Percentiles rank a stretch among this genome's conserved stretches.
These are phyloP conservation scores for Streptanthus diversifolius DNA, from an alignment of 345 rosid genomes.

Conservation along the genomic window DNA sequence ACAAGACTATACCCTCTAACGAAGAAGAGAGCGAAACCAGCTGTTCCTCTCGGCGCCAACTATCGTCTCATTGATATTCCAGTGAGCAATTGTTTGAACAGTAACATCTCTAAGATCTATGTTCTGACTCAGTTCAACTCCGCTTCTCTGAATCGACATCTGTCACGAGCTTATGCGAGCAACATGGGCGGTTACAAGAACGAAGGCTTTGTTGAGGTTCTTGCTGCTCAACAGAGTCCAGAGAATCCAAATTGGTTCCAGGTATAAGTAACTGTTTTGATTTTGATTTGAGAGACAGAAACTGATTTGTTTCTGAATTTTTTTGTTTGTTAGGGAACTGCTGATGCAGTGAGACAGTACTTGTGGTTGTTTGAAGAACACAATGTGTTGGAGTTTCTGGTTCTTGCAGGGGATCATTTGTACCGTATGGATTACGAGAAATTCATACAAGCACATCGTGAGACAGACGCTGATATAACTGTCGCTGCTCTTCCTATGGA, in stretches of 20 bases:
- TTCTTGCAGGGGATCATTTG: conserved; percentile 98
- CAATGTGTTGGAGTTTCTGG: conserved; percentile 79
- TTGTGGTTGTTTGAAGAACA: conserved; percentile 97
- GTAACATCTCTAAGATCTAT: conserved; percentile 86
- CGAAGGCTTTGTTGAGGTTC: conserved; percentile 98
- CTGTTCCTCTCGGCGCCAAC: conserved; percentile 93
- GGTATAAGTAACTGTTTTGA: conserved; percentile 31
- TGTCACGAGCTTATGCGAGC: conserved; percentile 90
- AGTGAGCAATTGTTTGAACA: conserved; percentile 93
- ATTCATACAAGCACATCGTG: conserved; percentile 95
- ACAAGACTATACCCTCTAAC: conserved; percentile 87
- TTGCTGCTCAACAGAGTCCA: conserved; percentile 97
- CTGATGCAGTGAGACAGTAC: conserved; percentile 96
- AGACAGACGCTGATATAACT: conserved; percentile 94
- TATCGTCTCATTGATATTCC: conserved; percentile 93
- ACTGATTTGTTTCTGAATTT: neutral
- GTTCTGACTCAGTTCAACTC: conserved; percentile 97
- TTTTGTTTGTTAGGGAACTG: conserved; percentile 67
- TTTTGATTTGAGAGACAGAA: neutral
- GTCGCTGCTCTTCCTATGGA: conserved; percentile 99
- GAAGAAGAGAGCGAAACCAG: conserved; percentile 97
- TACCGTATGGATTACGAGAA: conserved; percentile 97
- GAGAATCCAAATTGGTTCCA: conserved; percentile 99
- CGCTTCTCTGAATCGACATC: conserved; percentile 91
- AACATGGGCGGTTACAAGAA: conserved; percentile 97